Base-by-base conservation (phyloP, 2,329 filamentous ascomycete genomes). In the Ophiostoma populinum region DNA sequence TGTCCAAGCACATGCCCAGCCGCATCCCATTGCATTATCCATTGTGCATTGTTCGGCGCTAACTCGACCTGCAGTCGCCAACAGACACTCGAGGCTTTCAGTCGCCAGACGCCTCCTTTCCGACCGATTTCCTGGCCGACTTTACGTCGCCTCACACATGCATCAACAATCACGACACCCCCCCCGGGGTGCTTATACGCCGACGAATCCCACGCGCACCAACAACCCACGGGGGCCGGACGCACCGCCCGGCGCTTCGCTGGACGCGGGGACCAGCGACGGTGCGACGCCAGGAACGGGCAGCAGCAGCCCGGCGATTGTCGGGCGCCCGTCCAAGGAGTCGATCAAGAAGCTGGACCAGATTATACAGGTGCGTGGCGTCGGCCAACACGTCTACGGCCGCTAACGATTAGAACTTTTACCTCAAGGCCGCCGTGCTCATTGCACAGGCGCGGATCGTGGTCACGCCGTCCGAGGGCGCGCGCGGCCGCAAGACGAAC, bases 81-180 rank as follows among this genome's bases (percentile, higher is more conserved):
- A n/a, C n/a, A n/a, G n/a, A n/a, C n/a, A n/a, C n/a, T n/a, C n/a
- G n/a, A n/a, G n/a, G n/a, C n/a, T n/a, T n/a, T n/a, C n/a, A n/a
- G n/a, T n/a, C n/a, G n/a, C n/a, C n/a, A n/a, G n/a, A n/a, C n/a
- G n/a, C n/a, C n/a, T n/a, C n/a, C n/a, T n/a, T n/a, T n/a, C n/a
- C n/a, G n/a, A n/a, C n/a, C n/a, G n/a, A n/a, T n/a, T n/a, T n/a
- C n/a, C n/a, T n/a, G n/a, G n/a, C n/a, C n/a, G n/a, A n/a, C n/a
- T n/a, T n/a, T n/a, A n/a, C n/a, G n/a, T n/a, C n/a, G n/a, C n/a
- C n/a, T n/a, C n/a, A n/a, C n/a, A n/a, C 47, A 94, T 94, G 86
- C 85, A 94, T 70, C 86, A 92, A 59, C 81, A 86, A 58, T 76
- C 80, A 47, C 75, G 86, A 48, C 70, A 75, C 42, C 70, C 78